Conservation (phyloP, 2,329 filamentous ascomycete genomes). For the Arthrinium puccinioides region DNA sequence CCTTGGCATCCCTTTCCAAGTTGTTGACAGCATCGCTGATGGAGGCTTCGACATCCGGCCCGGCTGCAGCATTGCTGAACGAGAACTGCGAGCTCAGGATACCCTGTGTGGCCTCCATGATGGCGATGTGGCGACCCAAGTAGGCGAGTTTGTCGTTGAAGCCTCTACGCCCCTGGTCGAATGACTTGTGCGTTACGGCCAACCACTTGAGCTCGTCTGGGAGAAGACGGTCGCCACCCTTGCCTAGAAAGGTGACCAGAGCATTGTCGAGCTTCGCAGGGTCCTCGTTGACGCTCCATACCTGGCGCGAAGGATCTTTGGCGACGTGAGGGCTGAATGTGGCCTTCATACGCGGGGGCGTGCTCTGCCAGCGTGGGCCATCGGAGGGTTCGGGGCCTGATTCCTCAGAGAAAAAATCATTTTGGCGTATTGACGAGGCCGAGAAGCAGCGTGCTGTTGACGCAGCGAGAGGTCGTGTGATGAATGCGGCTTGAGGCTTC, state of each 20-base stretch:
- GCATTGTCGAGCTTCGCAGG: slow-evolving; percentile 67
- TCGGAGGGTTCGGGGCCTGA: slow-evolving; percentile 7
- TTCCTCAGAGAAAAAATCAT: neutral
- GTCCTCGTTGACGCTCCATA: slow-evolving; percentile 68
- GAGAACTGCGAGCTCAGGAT: slow-evolving; percentile 1
- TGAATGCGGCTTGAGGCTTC: neutral
- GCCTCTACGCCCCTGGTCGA: slow-evolving; percentile 87
- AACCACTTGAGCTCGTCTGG: slow-evolving; percentile 95
- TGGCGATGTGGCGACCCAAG: slow-evolving; percentile 40
- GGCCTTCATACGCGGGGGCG: slow-evolving; percentile 62
- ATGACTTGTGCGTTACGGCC: slow-evolving; percentile 95
- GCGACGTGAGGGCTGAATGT: slow-evolving; percentile 55
- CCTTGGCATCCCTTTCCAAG: slow-evolving; percentile 38
- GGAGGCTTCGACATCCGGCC: neutral
- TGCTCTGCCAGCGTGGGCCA: slow-evolving; percentile 63
- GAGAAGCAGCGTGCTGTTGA: slow-evolving; percentile 11
- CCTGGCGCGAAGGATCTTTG: slow-evolving; percentile 43
- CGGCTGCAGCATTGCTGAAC: neutral
- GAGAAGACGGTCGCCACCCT: slow-evolving; percentile 63
- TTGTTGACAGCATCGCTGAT: neutral
- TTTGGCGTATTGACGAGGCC: slow-evolving; percentile 11
- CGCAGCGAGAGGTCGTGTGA: slow-evolving; percentile 4
- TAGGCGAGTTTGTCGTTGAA: slow-evolving; percentile 93
- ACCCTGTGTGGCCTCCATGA: slow-evolving; percentile 30
- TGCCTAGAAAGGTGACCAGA: slow-evolving; percentile 70